phyloP scores from a whole-genome alignment of 768 basidiomycete species.

The Lanmaoa pseudosensibilis region DNA sequence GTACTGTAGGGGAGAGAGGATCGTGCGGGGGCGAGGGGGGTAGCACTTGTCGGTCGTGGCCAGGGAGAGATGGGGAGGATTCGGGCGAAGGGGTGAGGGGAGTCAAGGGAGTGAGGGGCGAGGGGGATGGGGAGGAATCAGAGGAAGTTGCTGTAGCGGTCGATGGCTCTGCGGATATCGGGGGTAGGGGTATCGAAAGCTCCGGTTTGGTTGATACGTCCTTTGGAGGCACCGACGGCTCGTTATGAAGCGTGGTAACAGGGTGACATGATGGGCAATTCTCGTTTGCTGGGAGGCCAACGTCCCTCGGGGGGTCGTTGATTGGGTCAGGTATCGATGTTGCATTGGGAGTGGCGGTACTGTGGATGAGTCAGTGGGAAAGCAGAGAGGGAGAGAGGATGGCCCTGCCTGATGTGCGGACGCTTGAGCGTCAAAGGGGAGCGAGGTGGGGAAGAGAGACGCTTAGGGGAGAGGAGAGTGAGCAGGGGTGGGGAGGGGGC shows the following conservation, averaged over 20 bases:
- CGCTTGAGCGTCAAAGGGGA: constrained; percentile 8
- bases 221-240: background rate
- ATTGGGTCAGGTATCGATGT: constrained; percentile 3
- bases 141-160: background rate
- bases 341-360: constrained; percentile 4
- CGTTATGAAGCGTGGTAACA: background rate
- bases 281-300: background rate
- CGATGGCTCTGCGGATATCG: background rate
- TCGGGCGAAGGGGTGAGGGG: constrained; percentile 25
- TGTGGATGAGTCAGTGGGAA: background rate
- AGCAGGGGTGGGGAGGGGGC: background rate
- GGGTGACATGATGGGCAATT: background rate
- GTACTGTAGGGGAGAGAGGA: constrained; percentile 5
- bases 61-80: constrained; percentile 23
- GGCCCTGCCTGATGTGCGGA: background rate
- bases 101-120: constrained; percentile 21
- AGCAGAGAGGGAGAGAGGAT: background rate
- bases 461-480: constrained; percentile 9
- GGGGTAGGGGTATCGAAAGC: constrained; percentile 2
- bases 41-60: constrained; percentile 25
- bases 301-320: background rate
- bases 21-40: constrained; percentile 6
- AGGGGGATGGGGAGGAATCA: constrained; percentile 5
- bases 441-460: constrained; percentile 9
- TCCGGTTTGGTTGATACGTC: background rate